Conservation (phyloP, 1,284 basidiomycete genomes). For the Sanghuangporus sanghuang region DNA sequence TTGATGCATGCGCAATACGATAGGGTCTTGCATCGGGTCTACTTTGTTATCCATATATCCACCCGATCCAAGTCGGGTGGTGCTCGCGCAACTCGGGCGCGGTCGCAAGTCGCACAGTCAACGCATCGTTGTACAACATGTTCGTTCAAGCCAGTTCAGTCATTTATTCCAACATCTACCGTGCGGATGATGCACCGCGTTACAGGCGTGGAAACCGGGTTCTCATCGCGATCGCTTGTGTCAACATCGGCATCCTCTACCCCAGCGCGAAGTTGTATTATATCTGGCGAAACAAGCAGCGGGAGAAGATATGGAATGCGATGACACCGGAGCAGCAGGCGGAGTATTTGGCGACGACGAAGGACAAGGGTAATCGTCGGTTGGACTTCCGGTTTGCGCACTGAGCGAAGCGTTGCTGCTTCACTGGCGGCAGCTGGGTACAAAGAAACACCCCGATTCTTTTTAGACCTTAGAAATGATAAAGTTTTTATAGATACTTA, state of each 20-base stretch:
- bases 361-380: conserved; percentile 34
- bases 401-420: conserved; percentile 16
- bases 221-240: conserved; percentile 38
- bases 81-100: conserved; percentile 51
- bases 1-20: neutral
- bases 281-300: conserved; percentile 43
- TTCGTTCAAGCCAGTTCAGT: conserved; percentile 44
- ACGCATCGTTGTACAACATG: conserved; percentile 54
- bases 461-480: too few relatives aligned
- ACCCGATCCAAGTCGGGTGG: conserved; percentile 45
- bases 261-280: conserved; percentile 48
- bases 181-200: conserved; percentile 22
- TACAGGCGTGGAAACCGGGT: conserved; percentile 46
- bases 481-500: too few relatives aligned
- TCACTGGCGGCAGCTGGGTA: too few relatives aligned
- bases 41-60: conserved; percentile 31
- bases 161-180: conserved; percentile 37
- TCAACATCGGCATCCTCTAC: conserved; percentile 46
- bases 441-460: too few relatives aligned
- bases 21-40: conserved; percentile 28
- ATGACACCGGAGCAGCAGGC: conserved; percentile 44
- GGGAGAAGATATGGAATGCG: conserved; percentile 43
- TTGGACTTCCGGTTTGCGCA: conserved; percentile 42
- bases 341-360: conserved; percentile 39
- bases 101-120: conserved; percentile 50